Evolutionary conservation across 768 basidiomycete species (phyloP), one percentile per base, ranked within the genome.

Genomic region (Suillus occidentalis): DNA sequence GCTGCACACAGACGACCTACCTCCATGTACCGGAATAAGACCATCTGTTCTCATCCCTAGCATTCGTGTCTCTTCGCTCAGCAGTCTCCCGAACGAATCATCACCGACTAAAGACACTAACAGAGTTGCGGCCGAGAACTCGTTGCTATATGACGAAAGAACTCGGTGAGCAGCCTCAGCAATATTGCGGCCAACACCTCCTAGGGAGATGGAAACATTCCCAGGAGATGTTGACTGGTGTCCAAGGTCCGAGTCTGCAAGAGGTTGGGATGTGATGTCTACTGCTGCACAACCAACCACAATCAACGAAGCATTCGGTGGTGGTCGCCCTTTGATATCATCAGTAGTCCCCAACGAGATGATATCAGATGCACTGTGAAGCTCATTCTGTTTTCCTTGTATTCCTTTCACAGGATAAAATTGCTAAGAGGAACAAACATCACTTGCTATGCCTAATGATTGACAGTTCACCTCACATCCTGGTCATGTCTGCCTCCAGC

Each of bases 171-270:
- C 84, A 1, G 95, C 93, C 75, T 98, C 95, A 3, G 96, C 92
- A 50, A 99, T 87, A 73, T 99, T 99, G n/a, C 96, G 88, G 1
- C 86, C 95, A 16, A 99, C 97, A 36, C 97, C 97, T 1, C 97
- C 97, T 6, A 92, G 79, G 0, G 90, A 84, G 45, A 96, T 66
- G 18, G 81, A 78, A 31, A 99, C 86, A 14, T 74, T 79, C 12
- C 97, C 97, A 0, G 95, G 94, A 13, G 84, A 84, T 0, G 96
- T 99, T 0, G 94, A 91, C 63, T 87, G 82, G 14, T 82, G 75
- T n/a, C 79, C 74, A 40, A 82, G 69, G 42, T 63, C 60, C 18
- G 74, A 67, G 8, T 71, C 55, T 36, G 78, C 74, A n/a, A 66
- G 63, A 60, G 84, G 81, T 25, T 75, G 77, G 5, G 93, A 85